A percentile compares a stretch with the other conserved stretches of the same genome.
phyloP scores from a whole-genome alignment of 179 eudicot genomes.

The Spinacia oleracea region DNA sequence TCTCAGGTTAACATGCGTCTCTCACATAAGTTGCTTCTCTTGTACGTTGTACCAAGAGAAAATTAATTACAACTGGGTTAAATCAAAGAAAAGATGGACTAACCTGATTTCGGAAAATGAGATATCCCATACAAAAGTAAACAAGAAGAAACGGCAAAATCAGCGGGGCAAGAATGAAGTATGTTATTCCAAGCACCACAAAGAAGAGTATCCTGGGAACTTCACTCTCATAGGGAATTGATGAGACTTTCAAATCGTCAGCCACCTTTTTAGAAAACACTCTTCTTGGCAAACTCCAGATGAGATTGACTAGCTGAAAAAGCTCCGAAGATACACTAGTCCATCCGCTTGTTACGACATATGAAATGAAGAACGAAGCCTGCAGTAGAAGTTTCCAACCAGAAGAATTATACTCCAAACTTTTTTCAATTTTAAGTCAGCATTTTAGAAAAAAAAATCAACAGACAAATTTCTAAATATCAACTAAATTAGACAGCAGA shows the following conservation, averaged over 20 bases:
- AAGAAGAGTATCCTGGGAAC: constrained; percentile 72
- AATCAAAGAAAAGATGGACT: constrained; percentile 27
- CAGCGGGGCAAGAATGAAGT: constrained; percentile 82
- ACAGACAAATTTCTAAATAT: neutral
- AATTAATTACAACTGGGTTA: neutral
- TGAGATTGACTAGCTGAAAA: constrained; percentile 47
- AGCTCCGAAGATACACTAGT: constrained; percentile 73
- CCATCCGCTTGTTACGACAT: constrained; percentile 95
- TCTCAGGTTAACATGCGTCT: constrained; percentile 3
- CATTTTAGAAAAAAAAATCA: neutral
- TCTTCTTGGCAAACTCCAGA: constrained; percentile 42
- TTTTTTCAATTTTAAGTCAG: neutral
- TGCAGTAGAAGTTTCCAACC: constrained; percentile 38
- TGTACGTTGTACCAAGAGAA: neutral
- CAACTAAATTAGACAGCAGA: no score
- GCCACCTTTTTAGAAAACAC: constrained; percentile 31
- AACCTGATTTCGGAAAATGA: constrained; percentile 89
- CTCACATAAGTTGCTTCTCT: constrained; percentile 1
- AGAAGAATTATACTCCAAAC: neutral
- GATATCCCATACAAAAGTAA: constrained; percentile 78
- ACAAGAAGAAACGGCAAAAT: constrained; percentile 79
- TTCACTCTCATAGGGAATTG: constrained; percentile 69
- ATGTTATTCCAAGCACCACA: constrained; percentile 84
- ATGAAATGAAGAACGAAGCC: constrained; percentile 92
- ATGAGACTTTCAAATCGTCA: constrained; percentile 58